A percentile compares a stretch with the other conserved stretches of the same genome.
Evolutionary conservation across 306 rosid species (phyloP).

Genomic region (Alnus glutinosa): DNA sequence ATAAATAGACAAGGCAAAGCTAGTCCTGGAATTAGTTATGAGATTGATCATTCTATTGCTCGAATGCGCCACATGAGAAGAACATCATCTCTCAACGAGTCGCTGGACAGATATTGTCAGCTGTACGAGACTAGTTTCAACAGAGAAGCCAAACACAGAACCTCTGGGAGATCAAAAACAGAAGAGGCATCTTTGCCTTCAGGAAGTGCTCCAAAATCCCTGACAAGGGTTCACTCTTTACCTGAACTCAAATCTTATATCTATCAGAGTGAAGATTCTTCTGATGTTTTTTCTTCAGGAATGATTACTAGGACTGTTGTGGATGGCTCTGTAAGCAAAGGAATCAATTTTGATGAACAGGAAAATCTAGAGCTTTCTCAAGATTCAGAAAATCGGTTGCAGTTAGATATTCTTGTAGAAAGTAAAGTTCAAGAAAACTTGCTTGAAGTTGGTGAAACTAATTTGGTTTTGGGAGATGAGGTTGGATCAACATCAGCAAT

Average conservation of each 20-base stretch:
- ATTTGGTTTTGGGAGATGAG: constrained; percentile 22
- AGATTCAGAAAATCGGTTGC: constrained; percentile 28
- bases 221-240: constrained; percentile 61
- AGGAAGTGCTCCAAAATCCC: constrained; percentile 33
- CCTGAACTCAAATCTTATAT: constrained; percentile 53
- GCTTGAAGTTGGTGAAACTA: constrained; percentile 21
- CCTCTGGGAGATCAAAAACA: constrained; percentile 35
- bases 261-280: constrained; percentile 44
- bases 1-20: constrained; percentile 36
- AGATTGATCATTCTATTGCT: constrained; percentile 12
- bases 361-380: neutral
- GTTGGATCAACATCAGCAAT: constrained; percentile 29
- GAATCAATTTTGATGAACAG: constrained; percentile 26
- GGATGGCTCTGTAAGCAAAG: constrained; percentile 19
- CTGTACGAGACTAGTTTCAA: constrained; percentile 54
- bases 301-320: constrained; percentile 16
- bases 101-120: constrained; percentile 54
- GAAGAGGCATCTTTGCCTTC: constrained; percentile 31
- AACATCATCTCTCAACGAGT: constrained; percentile 55
- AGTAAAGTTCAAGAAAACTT: constrained; percentile 29
- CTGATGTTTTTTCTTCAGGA: constrained; percentile 29
- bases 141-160: constrained; percentile 37
- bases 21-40: constrained; percentile 23
- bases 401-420: constrained; percentile 9
- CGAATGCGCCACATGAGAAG: constrained; percentile 43